Conservation (phyloP, 331 rosid genomes). For the Ulmus americana region DNA sequence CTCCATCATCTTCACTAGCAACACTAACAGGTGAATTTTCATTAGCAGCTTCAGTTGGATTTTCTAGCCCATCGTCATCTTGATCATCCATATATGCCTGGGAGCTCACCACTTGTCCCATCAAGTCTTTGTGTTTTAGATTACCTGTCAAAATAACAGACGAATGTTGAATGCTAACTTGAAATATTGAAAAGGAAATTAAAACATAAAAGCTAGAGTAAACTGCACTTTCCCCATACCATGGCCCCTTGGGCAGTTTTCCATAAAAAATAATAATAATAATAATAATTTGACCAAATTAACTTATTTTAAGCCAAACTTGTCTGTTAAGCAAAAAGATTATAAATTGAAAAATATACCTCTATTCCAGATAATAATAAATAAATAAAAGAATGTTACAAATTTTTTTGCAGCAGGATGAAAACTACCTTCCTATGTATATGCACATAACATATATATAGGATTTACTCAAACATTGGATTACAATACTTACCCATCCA, state of each 20-base stretch:
- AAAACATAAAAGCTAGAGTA: not conserved
- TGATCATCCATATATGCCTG: constrained; percentile 28
- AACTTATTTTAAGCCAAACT: not conserved
- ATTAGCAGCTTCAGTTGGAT: constrained; percentile 11
- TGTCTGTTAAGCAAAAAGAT: not conserved
- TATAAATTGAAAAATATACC: not conserved
- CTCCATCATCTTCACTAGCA: constrained; percentile 26
- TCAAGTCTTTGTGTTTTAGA: constrained; percentile 38
- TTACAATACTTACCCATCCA: constrained; percentile 32
- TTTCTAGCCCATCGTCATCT: constrained; percentile 12
- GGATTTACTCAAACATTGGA: not conserved
- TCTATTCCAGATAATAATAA: too few relatives aligned
- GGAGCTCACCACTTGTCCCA: constrained; percentile 37
- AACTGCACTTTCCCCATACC: not conserved
- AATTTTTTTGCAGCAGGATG: too few relatives aligned
- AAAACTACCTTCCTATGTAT: not conserved
- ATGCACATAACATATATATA: not conserved
- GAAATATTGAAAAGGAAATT: not conserved
- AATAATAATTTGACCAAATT: not conserved
- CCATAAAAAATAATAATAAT: not conserved
- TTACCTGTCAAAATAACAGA: constrained; percentile 24
- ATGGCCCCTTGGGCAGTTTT: too few relatives aligned
- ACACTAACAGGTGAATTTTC: constrained; percentile 18
- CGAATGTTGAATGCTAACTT: not conserved
- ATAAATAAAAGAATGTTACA: too few relatives aligned